phyloP scores from a whole-genome alignment of 306 rosid species.

The Inga oerstediana region DNA sequence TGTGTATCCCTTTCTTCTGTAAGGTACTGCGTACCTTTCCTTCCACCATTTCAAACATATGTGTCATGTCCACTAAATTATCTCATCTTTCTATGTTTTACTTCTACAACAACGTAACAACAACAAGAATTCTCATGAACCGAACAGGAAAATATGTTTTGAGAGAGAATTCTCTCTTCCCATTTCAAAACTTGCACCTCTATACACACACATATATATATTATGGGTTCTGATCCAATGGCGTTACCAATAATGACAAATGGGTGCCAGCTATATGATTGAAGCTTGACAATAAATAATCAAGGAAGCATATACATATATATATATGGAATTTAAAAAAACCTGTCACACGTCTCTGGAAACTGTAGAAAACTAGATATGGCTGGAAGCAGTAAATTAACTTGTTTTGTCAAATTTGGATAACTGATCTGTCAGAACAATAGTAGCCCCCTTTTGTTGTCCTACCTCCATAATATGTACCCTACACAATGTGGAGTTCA shows the following conservation, averaged over 20 bases:
- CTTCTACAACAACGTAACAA: neutral
- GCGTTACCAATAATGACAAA: neutral
- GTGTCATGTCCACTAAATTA: neutral
- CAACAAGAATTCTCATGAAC: neutral
- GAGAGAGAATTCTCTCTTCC: neutral
- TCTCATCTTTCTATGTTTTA: neutral
- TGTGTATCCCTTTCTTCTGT: neutral
- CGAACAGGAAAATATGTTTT: neutral
- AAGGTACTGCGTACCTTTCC: neutral
- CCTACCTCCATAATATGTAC: neutral
- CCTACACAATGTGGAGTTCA: neutral
- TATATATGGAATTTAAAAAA: neutral
- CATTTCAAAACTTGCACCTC: neutral
- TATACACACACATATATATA: no score
- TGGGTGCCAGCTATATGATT: constrained; percentile 8
- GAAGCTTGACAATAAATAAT: neutral
- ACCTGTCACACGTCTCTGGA: neutral
- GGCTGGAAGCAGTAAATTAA: neutral
- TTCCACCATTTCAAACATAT: neutral
- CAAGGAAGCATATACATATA: no score
- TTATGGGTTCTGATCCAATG: neutral
- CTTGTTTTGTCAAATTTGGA: neutral
- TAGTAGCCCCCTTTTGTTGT: neutral
- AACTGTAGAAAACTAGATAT: neutral
- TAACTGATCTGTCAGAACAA: neutral